phyloP scores from a whole-genome alignment of 73 alveolate species.

The Stentor roeselii region DNA sequence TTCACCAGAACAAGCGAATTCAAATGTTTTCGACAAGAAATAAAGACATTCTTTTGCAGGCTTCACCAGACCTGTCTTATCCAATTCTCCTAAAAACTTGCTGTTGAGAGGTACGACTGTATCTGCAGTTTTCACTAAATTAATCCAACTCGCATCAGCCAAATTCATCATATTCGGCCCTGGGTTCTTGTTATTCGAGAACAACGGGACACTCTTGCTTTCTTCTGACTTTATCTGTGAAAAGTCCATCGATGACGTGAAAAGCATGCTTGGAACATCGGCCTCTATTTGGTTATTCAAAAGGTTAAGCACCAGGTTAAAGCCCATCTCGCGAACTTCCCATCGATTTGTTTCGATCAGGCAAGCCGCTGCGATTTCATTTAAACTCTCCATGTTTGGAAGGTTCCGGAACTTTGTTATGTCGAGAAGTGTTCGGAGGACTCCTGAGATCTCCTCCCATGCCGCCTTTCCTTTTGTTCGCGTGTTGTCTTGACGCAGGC shows the following conservation, averaged over 20 bases:
- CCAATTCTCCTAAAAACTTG: slow-evolving; percentile 5
- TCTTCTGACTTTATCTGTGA: background rate
- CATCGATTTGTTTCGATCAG: slow-evolving; percentile 18
- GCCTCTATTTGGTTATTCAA: background rate
- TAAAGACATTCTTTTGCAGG: background rate
- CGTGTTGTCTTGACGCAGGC: background rate
- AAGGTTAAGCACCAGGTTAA: slow-evolving; percentile 14
- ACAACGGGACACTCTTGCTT: background rate
- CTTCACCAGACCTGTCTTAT: background rate
- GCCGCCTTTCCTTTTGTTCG: slow-evolving; percentile 4
- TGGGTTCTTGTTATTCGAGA: background rate
- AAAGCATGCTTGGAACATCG: background rate
- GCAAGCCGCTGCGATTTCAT: slow-evolving; percentile 1
- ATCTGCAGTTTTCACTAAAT: background rate
- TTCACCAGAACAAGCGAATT: background rate
- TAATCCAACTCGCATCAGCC: background rate
- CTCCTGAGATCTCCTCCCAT: slow-evolving; percentile 1
- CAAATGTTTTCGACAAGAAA: background rate
- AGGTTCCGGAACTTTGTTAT: background rate
- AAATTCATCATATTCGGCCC: background rate
- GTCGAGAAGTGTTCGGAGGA: background rate
- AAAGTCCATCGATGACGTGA: background rate
- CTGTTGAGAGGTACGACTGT: background rate
- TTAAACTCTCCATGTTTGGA: background rate
- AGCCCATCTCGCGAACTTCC: slow-evolving; percentile 9